Evolutionary conservation across 495 filamentous ascomycete species (phyloP).

Genomic region (Penicillium paxilli): DNA sequence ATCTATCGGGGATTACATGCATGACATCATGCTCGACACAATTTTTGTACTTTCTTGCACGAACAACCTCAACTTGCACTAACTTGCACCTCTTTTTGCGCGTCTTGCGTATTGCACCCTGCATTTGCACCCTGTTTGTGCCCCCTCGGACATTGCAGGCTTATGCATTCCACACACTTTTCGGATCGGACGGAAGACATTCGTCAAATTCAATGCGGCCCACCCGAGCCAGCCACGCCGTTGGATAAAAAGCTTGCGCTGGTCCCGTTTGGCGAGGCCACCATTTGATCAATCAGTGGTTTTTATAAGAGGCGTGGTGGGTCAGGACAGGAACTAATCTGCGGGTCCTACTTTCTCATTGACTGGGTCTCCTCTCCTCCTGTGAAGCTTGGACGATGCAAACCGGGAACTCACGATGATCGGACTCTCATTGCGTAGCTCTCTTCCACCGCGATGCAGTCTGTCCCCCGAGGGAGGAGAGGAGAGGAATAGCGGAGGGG

Average conservation of each 20-base stretch:
- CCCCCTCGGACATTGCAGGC: no score
- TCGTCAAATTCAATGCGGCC: not conserved
- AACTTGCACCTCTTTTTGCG: no score
- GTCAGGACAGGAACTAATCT: slow-evolving; percentile 20
- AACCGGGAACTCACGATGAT: slow-evolving; percentile 8
- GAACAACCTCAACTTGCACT: no score
- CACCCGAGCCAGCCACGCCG: not conserved
- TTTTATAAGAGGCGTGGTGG: slow-evolving; percentile 14
- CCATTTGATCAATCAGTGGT: slow-evolving; percentile 7
- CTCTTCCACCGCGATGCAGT: not conserved
- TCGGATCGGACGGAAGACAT: slow-evolving; percentile 3
- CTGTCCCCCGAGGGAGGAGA: not conserved
- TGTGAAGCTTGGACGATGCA: slow-evolving; percentile 4
- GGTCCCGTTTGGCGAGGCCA: not conserved
- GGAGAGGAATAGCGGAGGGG: no score
- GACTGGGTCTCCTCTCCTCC: not conserved
- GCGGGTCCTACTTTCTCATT: not conserved
- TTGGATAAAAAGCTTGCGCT: not conserved
- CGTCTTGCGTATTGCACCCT: no score
- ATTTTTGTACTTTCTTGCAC: no score
- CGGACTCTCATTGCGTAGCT: slow-evolving; percentile 6
- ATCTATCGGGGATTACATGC: no score
- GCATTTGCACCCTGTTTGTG: no score
- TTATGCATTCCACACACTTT: not conserved
- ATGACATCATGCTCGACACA: no score